Evolutionary conservation across 139 green algal species (phyloP).

Genomic region (Trebouxia sp.): DNA sequence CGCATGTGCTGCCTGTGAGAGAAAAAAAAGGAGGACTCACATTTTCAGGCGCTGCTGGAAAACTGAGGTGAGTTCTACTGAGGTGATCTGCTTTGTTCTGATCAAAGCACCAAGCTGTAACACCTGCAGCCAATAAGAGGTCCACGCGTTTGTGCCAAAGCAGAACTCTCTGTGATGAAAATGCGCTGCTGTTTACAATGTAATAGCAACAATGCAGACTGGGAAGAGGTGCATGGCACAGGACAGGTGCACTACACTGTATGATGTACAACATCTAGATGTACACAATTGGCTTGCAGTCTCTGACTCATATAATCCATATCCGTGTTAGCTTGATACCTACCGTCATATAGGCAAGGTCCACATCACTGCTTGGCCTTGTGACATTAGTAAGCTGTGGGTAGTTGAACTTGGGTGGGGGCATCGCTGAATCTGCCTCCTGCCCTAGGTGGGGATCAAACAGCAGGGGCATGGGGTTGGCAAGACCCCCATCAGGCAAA

Average conservation of each 20-base stretch:
- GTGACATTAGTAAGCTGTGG: neutral
- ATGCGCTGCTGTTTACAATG: too few species aligned
- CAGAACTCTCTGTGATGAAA: too few species aligned
- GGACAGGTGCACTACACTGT: too few species aligned
- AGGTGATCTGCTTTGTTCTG: constrained; percentile 6
- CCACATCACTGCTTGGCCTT: neutral
- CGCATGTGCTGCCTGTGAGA: neutral
- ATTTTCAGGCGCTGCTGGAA: constrained; percentile 31
- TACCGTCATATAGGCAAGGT: constrained; percentile 29
- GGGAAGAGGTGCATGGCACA: too few species aligned
- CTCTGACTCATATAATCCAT: too few species aligned
- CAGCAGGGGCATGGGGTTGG: constrained; percentile 26
- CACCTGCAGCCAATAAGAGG: constrained; percentile 12
- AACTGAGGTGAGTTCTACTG: constrained; percentile 26
- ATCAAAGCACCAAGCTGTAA: constrained; percentile 32
- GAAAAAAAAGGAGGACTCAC: neutral
- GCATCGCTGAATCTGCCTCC: neutral
- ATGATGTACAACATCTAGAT: too few species aligned
- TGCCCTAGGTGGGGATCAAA: constrained; percentile 15
- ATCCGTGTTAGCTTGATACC: neutral
- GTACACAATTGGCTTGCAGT: too few species aligned
- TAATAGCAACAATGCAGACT: too few species aligned
- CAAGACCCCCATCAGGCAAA: constrained; percentile 30
- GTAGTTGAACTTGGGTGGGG: neutral
- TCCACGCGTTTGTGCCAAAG: too few species aligned